phyloP scores from a whole-genome alignment of 2,329 filamentous ascomycete genomes.

The Knufia fluminis region DNA sequence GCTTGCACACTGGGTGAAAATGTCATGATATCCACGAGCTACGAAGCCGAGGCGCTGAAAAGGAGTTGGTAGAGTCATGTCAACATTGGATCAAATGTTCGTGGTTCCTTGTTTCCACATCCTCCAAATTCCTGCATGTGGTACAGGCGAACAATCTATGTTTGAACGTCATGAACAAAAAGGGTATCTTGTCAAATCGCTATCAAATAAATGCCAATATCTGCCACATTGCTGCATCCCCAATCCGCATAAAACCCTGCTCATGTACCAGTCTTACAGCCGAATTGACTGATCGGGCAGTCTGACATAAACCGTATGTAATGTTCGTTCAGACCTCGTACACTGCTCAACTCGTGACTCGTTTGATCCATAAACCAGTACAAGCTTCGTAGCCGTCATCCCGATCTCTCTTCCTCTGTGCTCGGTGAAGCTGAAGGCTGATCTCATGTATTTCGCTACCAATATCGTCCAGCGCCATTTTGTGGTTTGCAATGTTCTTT shows the following conservation, averaged over 20 bases:
- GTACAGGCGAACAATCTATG: not conserved
- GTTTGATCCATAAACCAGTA: constrained; percentile 66
- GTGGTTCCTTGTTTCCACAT: not conserved
- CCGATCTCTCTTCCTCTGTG: constrained; percentile 65
- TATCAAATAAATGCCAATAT: not conserved
- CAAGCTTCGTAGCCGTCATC: constrained; percentile 44
- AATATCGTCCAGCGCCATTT: constrained; percentile 61
- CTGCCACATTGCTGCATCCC: not conserved
- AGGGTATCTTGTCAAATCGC: constrained; percentile 4
- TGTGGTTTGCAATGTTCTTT: constrained; percentile 57
- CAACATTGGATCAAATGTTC: not conserved
- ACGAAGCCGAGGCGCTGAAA: not conserved
- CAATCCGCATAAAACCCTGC: no score
- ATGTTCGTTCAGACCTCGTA: not conserved
- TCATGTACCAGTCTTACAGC: no score
- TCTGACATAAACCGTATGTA: not conserved
- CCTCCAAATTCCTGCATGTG: not conserved
- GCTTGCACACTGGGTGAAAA: not conserved
- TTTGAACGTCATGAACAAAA: not conserved
- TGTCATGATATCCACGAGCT: not conserved
- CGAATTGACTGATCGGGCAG: no score
- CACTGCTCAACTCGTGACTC: constrained; percentile 54
- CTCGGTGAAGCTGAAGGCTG: constrained; percentile 63
- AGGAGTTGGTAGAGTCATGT: not conserved
- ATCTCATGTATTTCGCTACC: constrained; percentile 69